phyloP scores from a whole-genome alignment of 257 asterid genomes.

The Petunia axillaris region DNA sequence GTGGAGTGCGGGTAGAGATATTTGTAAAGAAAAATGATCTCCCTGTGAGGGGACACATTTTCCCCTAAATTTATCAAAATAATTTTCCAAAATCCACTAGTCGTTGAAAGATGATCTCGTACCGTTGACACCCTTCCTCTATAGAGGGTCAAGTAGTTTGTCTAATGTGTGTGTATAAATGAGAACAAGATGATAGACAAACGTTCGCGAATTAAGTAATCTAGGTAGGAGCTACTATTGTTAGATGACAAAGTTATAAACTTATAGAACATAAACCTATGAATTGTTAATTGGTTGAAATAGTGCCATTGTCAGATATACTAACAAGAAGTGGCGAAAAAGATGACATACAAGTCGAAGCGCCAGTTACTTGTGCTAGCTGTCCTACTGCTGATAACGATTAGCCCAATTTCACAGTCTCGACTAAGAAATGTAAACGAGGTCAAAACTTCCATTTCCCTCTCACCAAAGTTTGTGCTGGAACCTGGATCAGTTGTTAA shows the following conservation, averaged over 20 bases:
- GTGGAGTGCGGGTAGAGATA: not conserved
- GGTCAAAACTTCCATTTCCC: constrained; percentile 52
- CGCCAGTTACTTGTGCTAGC: constrained; percentile 33
- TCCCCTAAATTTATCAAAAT: not conserved
- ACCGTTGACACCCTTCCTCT: not conserved
- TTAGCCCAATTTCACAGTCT: constrained; percentile 36
- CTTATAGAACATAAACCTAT: not conserved
- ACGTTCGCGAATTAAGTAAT: not conserved
- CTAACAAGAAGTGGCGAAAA: not conserved
- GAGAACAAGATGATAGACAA: not conserved
- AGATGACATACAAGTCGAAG: constrained; percentile 36
- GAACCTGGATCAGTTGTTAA: constrained; percentile 65
- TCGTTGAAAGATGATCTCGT: not conserved
- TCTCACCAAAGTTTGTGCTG: constrained; percentile 62
- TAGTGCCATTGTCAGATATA: constrained; percentile 2
- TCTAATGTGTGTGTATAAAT: not conserved
- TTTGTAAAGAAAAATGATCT: not conserved
- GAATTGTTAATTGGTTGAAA: not conserved
- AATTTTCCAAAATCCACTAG: not conserved
- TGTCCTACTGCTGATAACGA: constrained; percentile 29
- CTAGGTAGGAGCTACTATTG: not conserved
- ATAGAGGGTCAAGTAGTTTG: not conserved
- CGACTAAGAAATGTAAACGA: constrained; percentile 31
- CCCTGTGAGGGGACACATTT: not conserved
- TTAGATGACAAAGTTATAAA: not conserved